phyloP scores from a whole-genome alignment of 2,329 filamentous ascomycete species.

The Xylariaceae sp. region DNA sequence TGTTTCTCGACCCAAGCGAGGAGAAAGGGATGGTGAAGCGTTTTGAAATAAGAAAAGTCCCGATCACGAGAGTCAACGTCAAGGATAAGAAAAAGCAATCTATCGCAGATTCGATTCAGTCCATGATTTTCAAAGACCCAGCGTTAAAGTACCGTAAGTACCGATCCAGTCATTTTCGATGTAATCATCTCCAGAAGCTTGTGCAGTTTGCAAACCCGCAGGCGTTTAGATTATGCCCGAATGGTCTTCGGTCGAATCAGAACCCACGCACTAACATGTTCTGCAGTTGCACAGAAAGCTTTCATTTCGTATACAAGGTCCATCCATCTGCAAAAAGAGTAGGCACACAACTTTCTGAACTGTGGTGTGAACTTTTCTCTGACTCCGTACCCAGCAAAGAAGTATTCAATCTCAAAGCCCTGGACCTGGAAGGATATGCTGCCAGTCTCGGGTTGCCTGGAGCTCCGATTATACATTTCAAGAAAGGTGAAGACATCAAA shows the following conservation, averaged over 20 bases:
- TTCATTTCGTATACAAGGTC: slow-evolving; percentile 89
- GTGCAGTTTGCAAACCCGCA: too few relatives aligned
- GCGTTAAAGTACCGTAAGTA: slow-evolving; percentile 71
- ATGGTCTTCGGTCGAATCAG: too few relatives aligned
- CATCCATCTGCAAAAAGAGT: slow-evolving; percentile 73
- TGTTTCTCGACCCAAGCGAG: slow-evolving; percentile 90
- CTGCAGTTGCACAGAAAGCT: slow-evolving; percentile 75
- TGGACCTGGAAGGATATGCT: slow-evolving; percentile 83
- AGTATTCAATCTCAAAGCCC: slow-evolving; percentile 77
- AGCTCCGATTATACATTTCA: slow-evolving; percentile 87
- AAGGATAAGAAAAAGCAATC: slow-evolving; percentile 84
- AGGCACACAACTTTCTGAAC: not conserved
- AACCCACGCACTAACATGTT: too few relatives aligned
- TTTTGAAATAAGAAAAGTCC: slow-evolving; percentile 84
- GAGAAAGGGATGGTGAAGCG: slow-evolving; percentile 86
- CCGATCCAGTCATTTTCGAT: not conserved
- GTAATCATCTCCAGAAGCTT: too few relatives aligned
- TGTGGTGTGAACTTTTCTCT: not conserved
- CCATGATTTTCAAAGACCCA: slow-evolving; percentile 92
- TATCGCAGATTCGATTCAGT: slow-evolving; percentile 81
- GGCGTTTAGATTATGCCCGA: too few relatives aligned
- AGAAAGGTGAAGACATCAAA: slow-evolving; percentile 85
- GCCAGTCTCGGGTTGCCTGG: slow-evolving; percentile 83
- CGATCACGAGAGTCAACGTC: slow-evolving; percentile 80
- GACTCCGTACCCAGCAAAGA: slow-evolving; percentile 59